These are phyloP conservation scores for Tylopilus sp. DNA, from an alignment of 768 basidiomycete species.

Conservation along the genomic window DNA sequence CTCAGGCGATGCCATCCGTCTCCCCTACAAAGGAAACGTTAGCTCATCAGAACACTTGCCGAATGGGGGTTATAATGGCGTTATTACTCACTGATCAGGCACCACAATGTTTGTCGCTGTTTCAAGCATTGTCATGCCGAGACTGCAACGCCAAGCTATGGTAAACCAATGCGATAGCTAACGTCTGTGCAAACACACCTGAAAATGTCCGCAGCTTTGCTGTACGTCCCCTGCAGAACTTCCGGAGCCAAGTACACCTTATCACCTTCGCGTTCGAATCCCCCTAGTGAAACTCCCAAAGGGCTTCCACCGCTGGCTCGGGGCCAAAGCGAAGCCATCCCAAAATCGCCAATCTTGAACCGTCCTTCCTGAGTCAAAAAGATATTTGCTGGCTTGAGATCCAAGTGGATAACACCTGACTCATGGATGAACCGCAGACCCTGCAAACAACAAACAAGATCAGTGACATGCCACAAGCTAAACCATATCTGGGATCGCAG, in stretches of 20 bases:
- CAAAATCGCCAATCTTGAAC: slow-evolving; percentile 98
- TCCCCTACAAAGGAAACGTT: slow-evolving; percentile 54
- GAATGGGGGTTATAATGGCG: background rate
- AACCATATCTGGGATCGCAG: slow-evolving; percentile 18
- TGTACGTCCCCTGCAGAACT: slow-evolving; percentile 87
- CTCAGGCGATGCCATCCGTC: slow-evolving; percentile 92
- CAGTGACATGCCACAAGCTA: slow-evolving; percentile 25
- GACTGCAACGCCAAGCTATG: slow-evolving; percentile 44
- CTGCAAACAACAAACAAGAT: slow-evolving; percentile 36
- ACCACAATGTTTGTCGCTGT: slow-evolving; percentile 94
- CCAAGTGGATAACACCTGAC: slow-evolving; percentile 87
- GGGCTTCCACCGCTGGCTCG: slow-evolving; percentile 41
- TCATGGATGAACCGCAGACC: slow-evolving; percentile 89
- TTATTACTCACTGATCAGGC: slow-evolving; percentile 81
- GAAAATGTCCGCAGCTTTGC: slow-evolving; percentile 95
- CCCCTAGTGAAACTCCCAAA: slow-evolving; percentile 34
- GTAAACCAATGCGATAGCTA: background rate
- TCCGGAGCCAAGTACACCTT: slow-evolving; percentile 96
- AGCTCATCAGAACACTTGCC: slow-evolving; percentile 10
- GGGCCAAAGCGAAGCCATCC: slow-evolving; percentile 95
- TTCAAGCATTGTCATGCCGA: slow-evolving; percentile 96
- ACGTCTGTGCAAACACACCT: slow-evolving; percentile 53
- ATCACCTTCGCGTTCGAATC: slow-evolving; percentile 96
- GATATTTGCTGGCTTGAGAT: slow-evolving; percentile 96
- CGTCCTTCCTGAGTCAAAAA: slow-evolving; percentile 84